Evolutionary conservation across 805 yeast genomes (phyloP).

Genomic region (Zygotorulaspora chibaensis): DNA sequence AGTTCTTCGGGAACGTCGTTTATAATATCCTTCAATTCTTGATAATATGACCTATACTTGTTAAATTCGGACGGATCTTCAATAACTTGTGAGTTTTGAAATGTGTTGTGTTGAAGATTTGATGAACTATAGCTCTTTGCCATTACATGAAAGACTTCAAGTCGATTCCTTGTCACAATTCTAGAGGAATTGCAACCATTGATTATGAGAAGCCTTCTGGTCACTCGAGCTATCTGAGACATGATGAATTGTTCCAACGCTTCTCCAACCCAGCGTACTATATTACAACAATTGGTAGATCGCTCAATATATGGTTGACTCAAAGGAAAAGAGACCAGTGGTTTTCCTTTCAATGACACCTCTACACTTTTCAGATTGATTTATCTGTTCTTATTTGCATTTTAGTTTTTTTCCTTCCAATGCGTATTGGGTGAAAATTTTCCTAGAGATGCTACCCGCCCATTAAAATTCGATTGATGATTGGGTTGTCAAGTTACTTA

Average conservation of each 20-base stretch:
- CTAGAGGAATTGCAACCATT: slow-evolving; percentile 2
- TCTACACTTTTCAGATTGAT: neutral
- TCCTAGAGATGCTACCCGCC: neutral
- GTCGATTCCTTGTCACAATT: slow-evolving; percentile 1
- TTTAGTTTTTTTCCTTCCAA: neutral
- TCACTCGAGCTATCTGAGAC: slow-evolving; percentile 11
- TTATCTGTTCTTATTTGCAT: neutral
- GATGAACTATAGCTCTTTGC: slow-evolving; percentile 2
- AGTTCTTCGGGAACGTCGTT: slow-evolving; percentile 42
- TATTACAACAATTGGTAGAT: too few species aligned
- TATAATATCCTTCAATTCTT: slow-evolving; percentile 17
- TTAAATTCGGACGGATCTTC: slow-evolving; percentile 16
- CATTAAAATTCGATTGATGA: neutral
- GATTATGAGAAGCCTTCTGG: slow-evolving; percentile 5
- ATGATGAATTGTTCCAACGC: neutral
- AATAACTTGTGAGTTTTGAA: slow-evolving; percentile 3
- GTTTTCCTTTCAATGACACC: neutral
- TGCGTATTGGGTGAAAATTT: neutral
- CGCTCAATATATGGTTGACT: too few species aligned
- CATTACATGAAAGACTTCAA: neutral
- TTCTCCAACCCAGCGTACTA: neutral
- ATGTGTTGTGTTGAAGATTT: neutral
- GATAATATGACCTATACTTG: slow-evolving; percentile 26
- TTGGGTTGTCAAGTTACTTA: neutral
- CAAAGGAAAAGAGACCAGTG: too few species aligned